Conservation (phyloP, 441 rosid species). For the Hura crepitans region DNA sequence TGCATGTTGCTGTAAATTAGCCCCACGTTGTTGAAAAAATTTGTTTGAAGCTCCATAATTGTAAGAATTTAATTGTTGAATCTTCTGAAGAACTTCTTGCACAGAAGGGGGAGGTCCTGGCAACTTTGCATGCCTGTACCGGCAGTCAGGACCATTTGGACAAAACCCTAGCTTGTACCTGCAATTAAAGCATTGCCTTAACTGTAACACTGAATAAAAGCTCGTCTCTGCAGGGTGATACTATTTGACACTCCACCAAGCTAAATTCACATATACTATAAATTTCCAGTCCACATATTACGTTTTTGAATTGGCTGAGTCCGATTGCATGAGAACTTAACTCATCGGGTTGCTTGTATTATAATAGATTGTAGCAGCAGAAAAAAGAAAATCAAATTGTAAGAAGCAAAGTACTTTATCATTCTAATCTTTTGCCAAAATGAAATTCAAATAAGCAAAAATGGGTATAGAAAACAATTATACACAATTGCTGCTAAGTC, state of each 20-base stretch:
- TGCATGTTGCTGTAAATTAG: slow-evolving; percentile 50
- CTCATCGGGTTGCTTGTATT: not conserved
- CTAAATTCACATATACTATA: not conserved
- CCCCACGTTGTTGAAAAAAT: slow-evolving; percentile 63
- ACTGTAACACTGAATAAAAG: not conserved
- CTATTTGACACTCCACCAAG: not conserved
- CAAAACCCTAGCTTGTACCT: slow-evolving; percentile 99
- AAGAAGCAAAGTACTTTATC: not conserved
- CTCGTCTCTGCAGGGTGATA: not conserved
- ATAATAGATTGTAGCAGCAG: not conserved
- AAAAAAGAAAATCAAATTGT: not conserved
- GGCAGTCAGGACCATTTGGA: slow-evolving; percentile 96
- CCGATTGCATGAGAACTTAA: not conserved
- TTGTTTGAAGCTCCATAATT: slow-evolving; percentile 58
- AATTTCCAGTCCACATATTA: not conserved
- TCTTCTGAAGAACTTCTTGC: slow-evolving; percentile 93
- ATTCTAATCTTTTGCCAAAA: not conserved
- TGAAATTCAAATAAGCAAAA: not conserved
- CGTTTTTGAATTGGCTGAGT: not conserved
- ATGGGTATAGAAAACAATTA: not conserved
- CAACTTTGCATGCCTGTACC: slow-evolving; percentile 86
- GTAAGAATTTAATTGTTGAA: slow-evolving; percentile 75
- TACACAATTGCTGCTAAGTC: not conserved
- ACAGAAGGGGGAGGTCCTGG: slow-evolving; percentile 97
- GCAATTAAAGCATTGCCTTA: slow-evolving; percentile 24